Conservation (phyloP, 805 yeast genomes). For the Saturnispora kantuleensis region DNA sequence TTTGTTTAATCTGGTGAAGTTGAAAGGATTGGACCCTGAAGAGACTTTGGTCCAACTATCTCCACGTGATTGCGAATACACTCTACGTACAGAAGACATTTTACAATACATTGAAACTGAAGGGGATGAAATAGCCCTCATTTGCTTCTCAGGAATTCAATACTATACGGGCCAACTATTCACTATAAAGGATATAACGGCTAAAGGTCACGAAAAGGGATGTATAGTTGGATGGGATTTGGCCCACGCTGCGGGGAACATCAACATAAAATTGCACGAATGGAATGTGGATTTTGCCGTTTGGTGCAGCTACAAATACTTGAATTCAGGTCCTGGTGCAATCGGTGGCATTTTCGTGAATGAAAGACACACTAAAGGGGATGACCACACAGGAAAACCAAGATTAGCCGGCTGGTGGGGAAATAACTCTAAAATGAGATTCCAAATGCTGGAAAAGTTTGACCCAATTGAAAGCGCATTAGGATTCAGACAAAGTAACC, state of each 20-base stretch:
- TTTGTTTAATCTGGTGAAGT: slow-evolving; percentile 56
- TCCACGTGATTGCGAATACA: slow-evolving; percentile 50
- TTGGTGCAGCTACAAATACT: slow-evolving; percentile 89
- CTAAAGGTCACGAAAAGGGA: slow-evolving; percentile 40
- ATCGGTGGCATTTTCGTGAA: slow-evolving; percentile 82
- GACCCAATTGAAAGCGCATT: slow-evolving; percentile 80
- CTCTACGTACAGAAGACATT: slow-evolving; percentile 55
- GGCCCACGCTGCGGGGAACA: slow-evolving; percentile 93
- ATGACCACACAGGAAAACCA: slow-evolving; percentile 34
- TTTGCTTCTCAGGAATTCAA: slow-evolving; percentile 82
- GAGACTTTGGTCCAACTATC: slow-evolving; percentile 53
- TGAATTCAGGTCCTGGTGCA: slow-evolving; percentile 90
- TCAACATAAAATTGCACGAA: slow-evolving; percentile 63
- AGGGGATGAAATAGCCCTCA: slow-evolving; percentile 55
- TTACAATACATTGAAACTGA: slow-evolving; percentile 42
- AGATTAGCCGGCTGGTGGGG: slow-evolving; percentile 99
- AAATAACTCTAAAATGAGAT: slow-evolving; percentile 57
- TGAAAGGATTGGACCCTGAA: slow-evolving; percentile 44
- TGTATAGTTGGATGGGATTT: slow-evolving; percentile 85
- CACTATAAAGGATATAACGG: slow-evolving; percentile 64
- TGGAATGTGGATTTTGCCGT: slow-evolving; percentile 92
- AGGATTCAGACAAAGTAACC: slow-evolving; percentile 85
- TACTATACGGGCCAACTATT: slow-evolving; percentile 87
- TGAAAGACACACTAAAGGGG: slow-evolving; percentile 30
- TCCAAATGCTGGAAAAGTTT: slow-evolving; percentile 69